Conservation (phyloP, 768 basidiomycete genomes). For the Lactifluus subvellereus region DNA sequence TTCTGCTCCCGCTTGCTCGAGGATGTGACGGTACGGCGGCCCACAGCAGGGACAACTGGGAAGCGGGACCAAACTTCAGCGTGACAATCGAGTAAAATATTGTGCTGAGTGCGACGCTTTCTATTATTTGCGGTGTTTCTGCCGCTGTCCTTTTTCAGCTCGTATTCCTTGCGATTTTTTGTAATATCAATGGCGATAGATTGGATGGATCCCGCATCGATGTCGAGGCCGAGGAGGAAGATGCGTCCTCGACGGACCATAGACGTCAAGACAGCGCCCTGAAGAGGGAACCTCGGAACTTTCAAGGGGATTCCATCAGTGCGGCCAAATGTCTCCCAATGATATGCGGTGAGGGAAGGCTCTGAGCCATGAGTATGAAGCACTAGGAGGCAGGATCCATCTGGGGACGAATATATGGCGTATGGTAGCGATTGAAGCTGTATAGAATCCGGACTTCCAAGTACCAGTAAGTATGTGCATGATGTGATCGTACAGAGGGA, state of each 20-base stretch:
- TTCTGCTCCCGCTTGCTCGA: slow-evolving; percentile 30
- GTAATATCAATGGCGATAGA: slow-evolving; percentile 50
- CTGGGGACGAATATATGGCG: slow-evolving; percentile 42
- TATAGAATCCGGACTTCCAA: slow-evolving; percentile 40
- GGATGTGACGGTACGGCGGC: neutral
- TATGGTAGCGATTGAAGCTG: slow-evolving; percentile 34
- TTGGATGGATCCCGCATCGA: slow-evolving; percentile 29
- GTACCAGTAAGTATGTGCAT: neutral
- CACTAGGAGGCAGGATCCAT: slow-evolving; percentile 48
- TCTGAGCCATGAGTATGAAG: slow-evolving; percentile 22
- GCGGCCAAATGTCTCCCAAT: slow-evolving; percentile 54
- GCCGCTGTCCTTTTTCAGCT: slow-evolving; percentile 42
- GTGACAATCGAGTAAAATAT: slow-evolving; percentile 25
- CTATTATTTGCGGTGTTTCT: slow-evolving; percentile 23
- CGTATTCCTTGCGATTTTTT: slow-evolving; percentile 49
- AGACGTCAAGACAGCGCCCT: slow-evolving; percentile 39
- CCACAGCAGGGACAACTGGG: neutral
- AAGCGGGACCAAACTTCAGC: no score
- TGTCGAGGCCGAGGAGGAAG: slow-evolving; percentile 41
- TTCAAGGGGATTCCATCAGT: slow-evolving; percentile 39
- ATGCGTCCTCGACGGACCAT: slow-evolving; percentile 27
- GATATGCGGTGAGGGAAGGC: slow-evolving; percentile 37
- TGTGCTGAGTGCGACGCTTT: slow-evolving; percentile 35
- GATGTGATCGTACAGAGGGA: no score
- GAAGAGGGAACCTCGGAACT: slow-evolving; percentile 27